Conservation (phyloP, 192 early-diverging fungal species). For the Rhizophagus clarus region DNA sequence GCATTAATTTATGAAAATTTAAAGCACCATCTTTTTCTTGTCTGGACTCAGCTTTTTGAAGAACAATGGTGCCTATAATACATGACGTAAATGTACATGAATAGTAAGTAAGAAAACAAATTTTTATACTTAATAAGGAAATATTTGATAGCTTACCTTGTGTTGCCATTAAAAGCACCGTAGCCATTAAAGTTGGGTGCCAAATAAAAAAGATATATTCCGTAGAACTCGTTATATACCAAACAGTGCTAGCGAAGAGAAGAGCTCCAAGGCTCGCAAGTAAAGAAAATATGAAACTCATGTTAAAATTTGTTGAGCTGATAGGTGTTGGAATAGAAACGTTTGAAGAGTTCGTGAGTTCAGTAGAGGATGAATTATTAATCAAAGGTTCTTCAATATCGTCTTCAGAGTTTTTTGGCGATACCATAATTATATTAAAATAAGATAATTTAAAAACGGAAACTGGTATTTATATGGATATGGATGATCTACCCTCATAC, state of each 20-base stretch:
- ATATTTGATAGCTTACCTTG: conserved; percentile 32
- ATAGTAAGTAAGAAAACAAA: neutral
- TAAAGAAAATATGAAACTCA: conserved; percentile 9
- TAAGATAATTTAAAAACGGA: no score
- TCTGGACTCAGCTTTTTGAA: conserved; percentile 37
- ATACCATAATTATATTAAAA: neutral
- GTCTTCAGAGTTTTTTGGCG: neutral
- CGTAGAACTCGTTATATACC: conserved; percentile 26
- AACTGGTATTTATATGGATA: no score
- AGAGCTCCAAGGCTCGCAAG: conserved; percentile 26
- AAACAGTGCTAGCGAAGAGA: conserved; percentile 34
- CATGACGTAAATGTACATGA: neutral
- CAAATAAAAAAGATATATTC: conserved; percentile 36
- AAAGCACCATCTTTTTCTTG: conserved; percentile 38
- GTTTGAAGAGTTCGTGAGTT: neutral
- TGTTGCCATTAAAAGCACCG: conserved; percentile 32
- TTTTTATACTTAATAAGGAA: neutral
- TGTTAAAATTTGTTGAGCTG: neutral
- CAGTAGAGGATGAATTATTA: neutral
- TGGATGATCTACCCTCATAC: no score
- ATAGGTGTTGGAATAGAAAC: neutral
- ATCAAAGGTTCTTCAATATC: neutral
- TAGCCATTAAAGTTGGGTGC: conserved; percentile 38
- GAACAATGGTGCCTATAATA: conserved; percentile 33
- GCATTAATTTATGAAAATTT: conserved; percentile 36